Evolutionary conservation across 306 rosid genomes (phyloP), one percentile per base, ranked within the genome.

Genomic region (Quercus bicolor): DNA sequence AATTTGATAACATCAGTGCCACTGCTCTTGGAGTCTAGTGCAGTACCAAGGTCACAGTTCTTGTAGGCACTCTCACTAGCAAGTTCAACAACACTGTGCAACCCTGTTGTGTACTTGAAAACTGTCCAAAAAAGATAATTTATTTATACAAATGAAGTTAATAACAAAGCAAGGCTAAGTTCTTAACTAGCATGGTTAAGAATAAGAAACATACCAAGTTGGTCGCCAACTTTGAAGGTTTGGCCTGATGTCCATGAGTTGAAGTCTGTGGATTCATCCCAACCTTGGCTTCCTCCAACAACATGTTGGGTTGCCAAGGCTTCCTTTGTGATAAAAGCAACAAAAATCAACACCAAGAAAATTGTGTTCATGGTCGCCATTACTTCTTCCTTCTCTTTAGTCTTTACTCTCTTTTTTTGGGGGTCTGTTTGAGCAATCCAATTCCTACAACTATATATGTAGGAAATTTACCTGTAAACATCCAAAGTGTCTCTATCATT

Each of bases 201-300:
- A 21, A 54, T 40, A 60, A 69, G 64, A 0, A 8, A 80, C 88
- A 7, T 89, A 94, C 98, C 97, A 53, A 94, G 97, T 88, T 89
- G 85, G 80, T 94, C 98, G 51, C 95, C 94, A 57, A 88, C 94
- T 71, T 87, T 92, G 81, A 94, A 94, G 78, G 88, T 91, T 74
- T 91, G 84, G 45, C 82, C 84, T 54, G 94, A 87, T 76, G 66
- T 73, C 98, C 97, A 92, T 6, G 98, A 76, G 23, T 88, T 80
- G 16, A 91, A 87, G 68, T 94, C 91, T 31, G 88, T 88, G 79
- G 98, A 89, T 77, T 75, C 75, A 65, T 90, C 91, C 98, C 98
- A 94, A 10, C 98, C 98, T 85, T 92, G 93, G 82, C 81, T 87
- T 78, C 97, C 98, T 11, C 98, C 98, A 83, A 94, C 98, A 55